Percentiles rank a stretch among this genome's conserved stretches.
These are phyloP conservation scores for Wickerhamiella bombiphila DNA, from an alignment of 805 yeast species.

Conservation along the genomic window DNA sequence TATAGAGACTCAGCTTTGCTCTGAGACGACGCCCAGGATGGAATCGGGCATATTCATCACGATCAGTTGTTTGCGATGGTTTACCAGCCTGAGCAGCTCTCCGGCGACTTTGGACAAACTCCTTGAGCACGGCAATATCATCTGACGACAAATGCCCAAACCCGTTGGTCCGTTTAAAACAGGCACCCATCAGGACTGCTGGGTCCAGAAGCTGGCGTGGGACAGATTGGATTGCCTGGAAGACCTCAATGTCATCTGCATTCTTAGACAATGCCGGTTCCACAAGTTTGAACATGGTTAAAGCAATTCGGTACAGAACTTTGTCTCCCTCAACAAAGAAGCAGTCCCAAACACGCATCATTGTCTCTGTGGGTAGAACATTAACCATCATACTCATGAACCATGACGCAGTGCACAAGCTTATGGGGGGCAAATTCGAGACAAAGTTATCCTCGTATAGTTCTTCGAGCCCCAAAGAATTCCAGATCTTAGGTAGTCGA, in stretches of 20 bases:
- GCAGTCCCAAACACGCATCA: slow-evolving; percentile 87
- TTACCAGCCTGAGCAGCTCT: slow-evolving; percentile 8
- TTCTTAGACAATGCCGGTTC: slow-evolving; percentile 44
- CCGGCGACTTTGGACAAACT: slow-evolving; percentile 47
- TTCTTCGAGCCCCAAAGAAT: slow-evolving; percentile 31
- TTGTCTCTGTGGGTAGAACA: slow-evolving; percentile 73
- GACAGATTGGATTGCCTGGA: slow-evolving; percentile 70
- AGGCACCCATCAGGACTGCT: slow-evolving; percentile 49
- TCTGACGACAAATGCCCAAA: slow-evolving; percentile 67
- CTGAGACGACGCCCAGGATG: slow-evolving; percentile 20
- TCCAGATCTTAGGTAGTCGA: slow-evolving; percentile 73
- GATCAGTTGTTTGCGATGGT: slow-evolving; percentile 12
- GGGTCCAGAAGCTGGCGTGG: slow-evolving; percentile 47
- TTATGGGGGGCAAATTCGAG: slow-evolving; percentile 71
- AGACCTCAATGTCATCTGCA: slow-evolving; percentile 43
- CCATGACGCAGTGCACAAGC: slow-evolving; percentile 93
- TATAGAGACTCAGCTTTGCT: slow-evolving; percentile 16
- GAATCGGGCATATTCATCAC: slow-evolving; percentile 18
- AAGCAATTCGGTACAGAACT: slow-evolving; percentile 64
- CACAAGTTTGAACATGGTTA: slow-evolving; percentile 63
- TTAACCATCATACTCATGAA: slow-evolving; percentile 96
- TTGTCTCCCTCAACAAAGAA: slow-evolving; percentile 85
- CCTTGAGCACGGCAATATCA: slow-evolving; percentile 64
- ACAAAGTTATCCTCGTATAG: slow-evolving; percentile 35
- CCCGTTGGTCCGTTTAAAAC: slow-evolving; percentile 59